A percentile compares a stretch with the other conserved stretches of the same genome.
Evolutionary conservation across 2,329 filamentous ascomycete species (phyloP).

Genomic region (Sclerotinia nivalis): DNA sequence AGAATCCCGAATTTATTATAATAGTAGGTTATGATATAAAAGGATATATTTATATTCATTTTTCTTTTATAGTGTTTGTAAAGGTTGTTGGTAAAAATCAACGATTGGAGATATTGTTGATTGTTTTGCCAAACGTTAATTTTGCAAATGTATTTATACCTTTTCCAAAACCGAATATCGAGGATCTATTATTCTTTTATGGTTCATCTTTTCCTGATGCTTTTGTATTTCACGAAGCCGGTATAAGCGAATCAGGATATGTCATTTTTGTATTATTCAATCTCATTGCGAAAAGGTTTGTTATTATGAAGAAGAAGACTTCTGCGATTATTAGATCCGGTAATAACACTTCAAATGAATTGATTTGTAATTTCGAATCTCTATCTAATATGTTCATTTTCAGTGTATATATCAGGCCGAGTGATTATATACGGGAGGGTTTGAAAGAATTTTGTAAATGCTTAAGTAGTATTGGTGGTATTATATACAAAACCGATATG

Average conservation of each 20-base stretch:
- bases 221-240: background rate
- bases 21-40: background rate
- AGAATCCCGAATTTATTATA: background rate
- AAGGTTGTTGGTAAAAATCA: background rate
- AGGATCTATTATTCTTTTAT: background rate
- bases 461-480: background rate
- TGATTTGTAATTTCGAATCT: background rate
- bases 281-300: background rate
- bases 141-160: background rate
- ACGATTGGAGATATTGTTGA: background rate
- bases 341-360: background rate
- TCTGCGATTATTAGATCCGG: background rate
- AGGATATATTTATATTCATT: background rate
- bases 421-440: background rate
- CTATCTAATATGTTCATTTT: background rate
- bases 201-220: background rate
- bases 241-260: background rate
- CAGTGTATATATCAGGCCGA: background rate
- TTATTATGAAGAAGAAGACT: background rate
- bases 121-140: background rate
- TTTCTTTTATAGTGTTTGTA: background rate
- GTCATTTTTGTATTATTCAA: background rate
- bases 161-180: background rate
- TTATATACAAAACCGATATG: background rate
- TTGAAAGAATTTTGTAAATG: background rate